phyloP scores from a whole-genome alignment of 2,329 filamentous ascomycete genomes.

The Colletotrichum sojae region DNA sequence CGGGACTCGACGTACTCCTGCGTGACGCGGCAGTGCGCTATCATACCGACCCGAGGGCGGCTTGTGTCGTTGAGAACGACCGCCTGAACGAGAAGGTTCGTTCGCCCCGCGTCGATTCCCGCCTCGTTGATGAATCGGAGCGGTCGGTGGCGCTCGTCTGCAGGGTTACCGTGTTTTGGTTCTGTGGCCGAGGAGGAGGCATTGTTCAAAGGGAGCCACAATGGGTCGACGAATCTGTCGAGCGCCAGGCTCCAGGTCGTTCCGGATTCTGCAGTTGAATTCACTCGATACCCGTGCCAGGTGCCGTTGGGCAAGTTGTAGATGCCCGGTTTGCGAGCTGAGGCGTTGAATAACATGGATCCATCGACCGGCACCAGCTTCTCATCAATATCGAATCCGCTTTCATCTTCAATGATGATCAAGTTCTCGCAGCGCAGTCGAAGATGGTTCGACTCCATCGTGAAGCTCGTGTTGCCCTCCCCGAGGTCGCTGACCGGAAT shows the following conservation, averaged over 20 bases:
- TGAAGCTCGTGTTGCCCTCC: conserved; percentile 15
- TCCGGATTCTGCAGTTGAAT: neutral
- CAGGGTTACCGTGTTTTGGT: neutral
- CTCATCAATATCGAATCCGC: neutral
- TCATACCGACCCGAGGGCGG: neutral
- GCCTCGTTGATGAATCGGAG: neutral
- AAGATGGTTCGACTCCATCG: conserved; percentile 25
- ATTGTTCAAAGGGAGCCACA: neutral
- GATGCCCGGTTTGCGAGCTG: neutral
- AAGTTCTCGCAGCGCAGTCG: conserved; percentile 7
- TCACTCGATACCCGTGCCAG: conserved; percentile 1
- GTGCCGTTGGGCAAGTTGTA: conserved; percentile 12
- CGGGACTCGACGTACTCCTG: conserved; percentile 7
- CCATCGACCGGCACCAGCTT: neutral
- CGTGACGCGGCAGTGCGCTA: neutral
- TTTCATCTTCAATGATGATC: too few relatives aligned
- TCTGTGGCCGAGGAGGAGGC: too few relatives aligned
- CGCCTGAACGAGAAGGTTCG: neutral
- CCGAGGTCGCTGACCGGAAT: conserved; percentile 4
- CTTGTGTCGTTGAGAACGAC: neutral
- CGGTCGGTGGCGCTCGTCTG: neutral
- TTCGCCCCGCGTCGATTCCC: neutral
- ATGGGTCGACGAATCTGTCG: neutral
- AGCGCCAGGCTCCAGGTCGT: conserved; percentile 6
- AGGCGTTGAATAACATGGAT: neutral